Conservation (phyloP, 2,329 filamentous ascomycete genomes). For the Chrysosporium queenslandicum region DNA sequence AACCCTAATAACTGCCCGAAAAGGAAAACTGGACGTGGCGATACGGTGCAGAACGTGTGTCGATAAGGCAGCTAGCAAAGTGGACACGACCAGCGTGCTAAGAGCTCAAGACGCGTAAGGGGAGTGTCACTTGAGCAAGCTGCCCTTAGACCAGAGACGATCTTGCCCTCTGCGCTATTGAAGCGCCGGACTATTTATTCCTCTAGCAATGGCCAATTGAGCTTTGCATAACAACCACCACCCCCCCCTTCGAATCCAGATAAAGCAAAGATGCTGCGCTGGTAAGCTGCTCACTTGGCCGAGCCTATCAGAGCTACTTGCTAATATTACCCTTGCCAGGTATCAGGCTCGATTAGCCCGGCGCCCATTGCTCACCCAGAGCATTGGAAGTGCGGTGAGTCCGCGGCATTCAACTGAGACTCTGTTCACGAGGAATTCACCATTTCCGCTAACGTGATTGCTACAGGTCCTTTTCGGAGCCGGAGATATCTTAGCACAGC, state of each 20-base stretch:
- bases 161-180: slow-evolving; percentile 4
- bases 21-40: not conserved
- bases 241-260: not conserved
- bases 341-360: slow-evolving; percentile 75
- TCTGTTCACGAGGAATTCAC: not conserved
- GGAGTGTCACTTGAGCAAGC: not conserved
- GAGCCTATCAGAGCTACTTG: not conserved
- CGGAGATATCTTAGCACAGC: slow-evolving; percentile 84
- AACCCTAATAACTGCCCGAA: slow-evolving; percentile 12
- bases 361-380: slow-evolving; percentile 80
- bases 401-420: not conserved
- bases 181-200: not conserved
- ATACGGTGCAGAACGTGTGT: not conserved
- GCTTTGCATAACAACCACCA: not conserved
- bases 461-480: slow-evolving; percentile 72
- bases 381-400: slow-evolving; percentile 66
- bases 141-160: not conserved
- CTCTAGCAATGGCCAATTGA: slow-evolving; percentile 1
- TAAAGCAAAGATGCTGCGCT: slow-evolving; percentile 33
- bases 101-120: not conserved
- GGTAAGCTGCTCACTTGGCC: slow-evolving; percentile 22
- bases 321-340: slow-evolving; percentile 36
- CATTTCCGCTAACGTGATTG: not conserved
- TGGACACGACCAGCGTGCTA: not conserved
- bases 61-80: not conserved